Conservation (phyloP, 1,284 basidiomycete genomes). For the Pulveroboletus ridleyi region DNA sequence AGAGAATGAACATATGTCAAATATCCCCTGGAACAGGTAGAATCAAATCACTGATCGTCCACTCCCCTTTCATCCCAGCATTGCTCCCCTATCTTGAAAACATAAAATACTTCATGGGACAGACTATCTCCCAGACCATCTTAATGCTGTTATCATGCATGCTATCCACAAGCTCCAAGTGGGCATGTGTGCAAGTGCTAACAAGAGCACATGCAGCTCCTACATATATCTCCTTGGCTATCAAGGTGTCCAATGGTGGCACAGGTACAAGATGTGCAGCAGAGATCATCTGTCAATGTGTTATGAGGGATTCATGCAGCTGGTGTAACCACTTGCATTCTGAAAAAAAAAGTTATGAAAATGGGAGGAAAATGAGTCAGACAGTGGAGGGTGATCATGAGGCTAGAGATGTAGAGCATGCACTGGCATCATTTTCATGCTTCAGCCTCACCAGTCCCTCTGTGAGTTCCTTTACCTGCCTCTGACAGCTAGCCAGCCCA, state of each 20-base stretch:
- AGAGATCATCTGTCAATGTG: constrained; percentile 64
- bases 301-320: constrained; percentile 61
- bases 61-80: constrained; percentile 76
- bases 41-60: constrained; percentile 80
- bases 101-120: constrained; percentile 65
- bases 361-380: too few species aligned
- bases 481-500: constrained; percentile 54
- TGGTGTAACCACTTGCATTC: constrained; percentile 64
- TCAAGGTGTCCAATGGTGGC: constrained; percentile 39
- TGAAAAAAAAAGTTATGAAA: constrained; percentile 31
- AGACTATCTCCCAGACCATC: too few species aligned
- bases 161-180: constrained; percentile 68
- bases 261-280: constrained; percentile 55
- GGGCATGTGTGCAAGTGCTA: constrained; percentile 59
- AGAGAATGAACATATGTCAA: constrained; percentile 49
- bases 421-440: constrained; percentile 71
- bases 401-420: constrained; percentile 29
- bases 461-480: constrained; percentile 60
- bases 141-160: too few species aligned
- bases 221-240: constrained; percentile 51
- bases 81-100: constrained; percentile 80
- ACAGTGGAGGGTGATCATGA: not conserved
- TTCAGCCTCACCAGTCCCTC: constrained; percentile 56
- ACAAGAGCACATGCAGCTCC: constrained; percentile 52
- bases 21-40: constrained; percentile 84